Conservation (phyloP, 2,329 filamentous ascomycete species). For the Colletotrichum salicis region DNA sequence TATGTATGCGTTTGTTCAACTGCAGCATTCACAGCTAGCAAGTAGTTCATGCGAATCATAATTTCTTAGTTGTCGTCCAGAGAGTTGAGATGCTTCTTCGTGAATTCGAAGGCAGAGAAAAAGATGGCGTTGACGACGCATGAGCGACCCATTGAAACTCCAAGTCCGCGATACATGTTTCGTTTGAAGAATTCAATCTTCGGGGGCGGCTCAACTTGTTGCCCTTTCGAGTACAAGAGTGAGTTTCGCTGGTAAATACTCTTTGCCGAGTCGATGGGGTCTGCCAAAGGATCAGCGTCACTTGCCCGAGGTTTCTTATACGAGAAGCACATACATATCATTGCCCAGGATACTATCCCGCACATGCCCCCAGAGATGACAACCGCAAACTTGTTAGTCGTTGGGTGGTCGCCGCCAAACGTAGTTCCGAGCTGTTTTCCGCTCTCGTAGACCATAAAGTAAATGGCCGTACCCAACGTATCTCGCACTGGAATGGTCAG, state of each 20-base stretch:
- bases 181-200: constrained; percentile 82
- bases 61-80: constrained; percentile 56
- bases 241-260: constrained; percentile 87
- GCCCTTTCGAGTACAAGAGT: constrained; percentile 74
- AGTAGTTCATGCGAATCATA: constrained; percentile 15
- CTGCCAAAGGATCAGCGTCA: constrained; percentile 46
- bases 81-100: constrained; percentile 75
- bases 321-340: constrained; percentile 68
- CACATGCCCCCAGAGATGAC: constrained; percentile 83
- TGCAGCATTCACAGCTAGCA: background rate
- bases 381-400: constrained; percentile 83
- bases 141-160: constrained; percentile 84
- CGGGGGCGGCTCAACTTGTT: constrained; percentile 71
- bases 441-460: constrained; percentile 91
- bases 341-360: constrained; percentile 84
- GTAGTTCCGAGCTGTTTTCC: constrained; percentile 84
- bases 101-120: constrained; percentile 87
- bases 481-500: constrained; percentile 71
- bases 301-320: background rate
- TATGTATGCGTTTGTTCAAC: constrained; percentile 9
- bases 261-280: constrained; percentile 84
- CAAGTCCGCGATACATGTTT: constrained; percentile 84
- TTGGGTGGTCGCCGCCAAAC: constrained; percentile 74
- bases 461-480: constrained; percentile 84
- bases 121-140: constrained; percentile 89